Conservation (phyloP, 225 moss, liverwort and hornwort species). For the Ulota crispa region DNA sequence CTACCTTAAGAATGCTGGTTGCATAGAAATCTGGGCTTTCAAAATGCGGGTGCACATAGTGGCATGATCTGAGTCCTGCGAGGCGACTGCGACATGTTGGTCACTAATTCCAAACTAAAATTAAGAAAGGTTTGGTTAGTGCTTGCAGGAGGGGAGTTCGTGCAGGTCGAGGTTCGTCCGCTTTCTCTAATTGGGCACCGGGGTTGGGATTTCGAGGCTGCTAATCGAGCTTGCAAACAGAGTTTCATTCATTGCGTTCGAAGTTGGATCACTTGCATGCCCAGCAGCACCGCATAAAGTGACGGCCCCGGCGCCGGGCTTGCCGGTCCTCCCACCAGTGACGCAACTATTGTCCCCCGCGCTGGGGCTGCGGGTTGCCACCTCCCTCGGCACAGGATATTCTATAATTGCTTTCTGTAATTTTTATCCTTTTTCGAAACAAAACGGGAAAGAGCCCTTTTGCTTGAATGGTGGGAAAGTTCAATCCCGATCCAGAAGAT, state of each 20-base stretch:
- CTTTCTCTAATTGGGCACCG: constrained; percentile 5
- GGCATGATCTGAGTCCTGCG: too few species aligned
- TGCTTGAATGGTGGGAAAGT: not conserved
- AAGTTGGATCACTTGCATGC: not conserved
- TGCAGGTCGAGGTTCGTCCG: constrained; percentile 5
- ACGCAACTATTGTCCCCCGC: not conserved
- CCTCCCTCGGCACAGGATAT: not conserved
- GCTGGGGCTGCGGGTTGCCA: not conserved
- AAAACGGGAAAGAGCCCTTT: not conserved
- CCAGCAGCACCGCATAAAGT: constrained; percentile 16
- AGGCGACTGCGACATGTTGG: too few species aligned
- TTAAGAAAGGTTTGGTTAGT: not conserved
- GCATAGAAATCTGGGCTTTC: too few species aligned
- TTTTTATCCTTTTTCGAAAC: not conserved
- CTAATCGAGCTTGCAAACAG: constrained; percentile 18
- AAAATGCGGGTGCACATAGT: too few species aligned
- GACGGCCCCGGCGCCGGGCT: constrained; percentile 18
- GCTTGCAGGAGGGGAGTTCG: not conserved
- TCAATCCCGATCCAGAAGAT: not conserved
- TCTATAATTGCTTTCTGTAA: not conserved
- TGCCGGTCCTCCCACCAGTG: constrained; percentile 5
- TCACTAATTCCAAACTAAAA: not conserved
- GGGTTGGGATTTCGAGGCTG: not conserved
- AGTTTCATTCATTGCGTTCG: constrained; percentile 12
- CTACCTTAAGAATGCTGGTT: too few species aligned